Base-by-base conservation (phyloP, 306 rosid species). In the Gleditsia sinensis region DNA sequence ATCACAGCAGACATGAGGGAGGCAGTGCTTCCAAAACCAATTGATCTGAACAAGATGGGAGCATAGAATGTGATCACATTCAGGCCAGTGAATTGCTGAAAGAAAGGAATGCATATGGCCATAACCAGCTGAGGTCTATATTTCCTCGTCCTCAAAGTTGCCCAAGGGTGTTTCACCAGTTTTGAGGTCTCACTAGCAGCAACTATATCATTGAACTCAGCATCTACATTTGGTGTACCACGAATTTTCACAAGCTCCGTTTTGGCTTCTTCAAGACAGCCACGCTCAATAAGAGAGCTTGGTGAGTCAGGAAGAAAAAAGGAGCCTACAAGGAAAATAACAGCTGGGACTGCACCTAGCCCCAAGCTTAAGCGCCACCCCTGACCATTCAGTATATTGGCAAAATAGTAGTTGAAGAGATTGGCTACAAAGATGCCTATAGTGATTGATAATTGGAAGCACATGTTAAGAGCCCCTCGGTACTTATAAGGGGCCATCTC, bases 301-400 rank as follows among this genome's bases (percentile, higher is more conserved):
- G 98, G 98, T 0, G 98, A 90, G 8, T 92, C 94, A 0, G 92
- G 87, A 20, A 93, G 92, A 19, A 78, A 83, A 0, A 90, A 0
- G 0, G 93, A 69, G 1, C 96, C 96, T 0, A 89, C 0, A 4
- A 86, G 72, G 72, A 93, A 85, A 16, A 89, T 65, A 5, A 93
- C 0, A 20, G 97, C 95, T 2, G 96, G 98, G 16, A 89, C 88
- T 3, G 86, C 81, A 7, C 95, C 97, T 9, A 90, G 86, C 0
- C 95, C 98, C 21, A 93, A 88, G 75, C 95, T 90, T 61, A 90
- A 72, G 9, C 96, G 78, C 98, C 96, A 93, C 4, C 95, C 93
- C 49, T 91, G 83, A 11, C 94, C 92, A 16, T 88, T 80, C n/a
- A 79, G 3, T 4, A 87, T 71, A 58, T 81, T 30, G 10, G 87